Conservation (phyloP, 2,329 filamentous ascomycete species). For the Fusarium annulatum region DNA sequence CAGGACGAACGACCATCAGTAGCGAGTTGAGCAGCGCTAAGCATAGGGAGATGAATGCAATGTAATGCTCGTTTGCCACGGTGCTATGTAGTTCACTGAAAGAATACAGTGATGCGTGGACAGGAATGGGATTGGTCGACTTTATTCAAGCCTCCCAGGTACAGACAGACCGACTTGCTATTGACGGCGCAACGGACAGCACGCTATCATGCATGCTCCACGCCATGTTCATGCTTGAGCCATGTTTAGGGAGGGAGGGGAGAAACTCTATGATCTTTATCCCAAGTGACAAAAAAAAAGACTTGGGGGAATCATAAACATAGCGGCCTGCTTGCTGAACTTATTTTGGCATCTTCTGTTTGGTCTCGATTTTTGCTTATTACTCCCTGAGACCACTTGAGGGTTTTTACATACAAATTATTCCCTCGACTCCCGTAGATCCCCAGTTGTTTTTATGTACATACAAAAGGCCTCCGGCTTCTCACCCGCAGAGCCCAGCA, state of each 20-base stretch:
- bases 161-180: neutral
- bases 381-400: constrained; percentile 11
- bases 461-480: constrained; percentile 21
- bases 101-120: neutral
- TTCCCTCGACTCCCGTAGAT: constrained; percentile 5
- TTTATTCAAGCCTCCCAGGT: constrained; percentile 29
- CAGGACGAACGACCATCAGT: neutral
- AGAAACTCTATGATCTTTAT: neutral
- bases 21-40: constrained; percentile 24
- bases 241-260: neutral
- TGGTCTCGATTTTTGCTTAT: neutral
- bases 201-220: constrained; percentile 15
- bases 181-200: neutral
- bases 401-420: constrained; percentile 16
- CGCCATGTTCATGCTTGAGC: constrained; percentile 22
- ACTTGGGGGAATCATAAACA: neutral
- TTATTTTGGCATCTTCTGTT: neutral
- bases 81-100: neutral
- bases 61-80: constrained; percentile 7
- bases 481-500: constrained; percentile 7
- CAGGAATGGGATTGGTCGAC: constrained; percentile 17
- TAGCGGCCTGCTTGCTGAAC: too few relatives aligned
- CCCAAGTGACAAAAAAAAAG: neutral
- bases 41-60: constrained; percentile 7
- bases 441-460: constrained; percentile 4